Base-by-base conservation (phyloP, 106 monocot genomes). In the Cymbidium sinense region DNA sequence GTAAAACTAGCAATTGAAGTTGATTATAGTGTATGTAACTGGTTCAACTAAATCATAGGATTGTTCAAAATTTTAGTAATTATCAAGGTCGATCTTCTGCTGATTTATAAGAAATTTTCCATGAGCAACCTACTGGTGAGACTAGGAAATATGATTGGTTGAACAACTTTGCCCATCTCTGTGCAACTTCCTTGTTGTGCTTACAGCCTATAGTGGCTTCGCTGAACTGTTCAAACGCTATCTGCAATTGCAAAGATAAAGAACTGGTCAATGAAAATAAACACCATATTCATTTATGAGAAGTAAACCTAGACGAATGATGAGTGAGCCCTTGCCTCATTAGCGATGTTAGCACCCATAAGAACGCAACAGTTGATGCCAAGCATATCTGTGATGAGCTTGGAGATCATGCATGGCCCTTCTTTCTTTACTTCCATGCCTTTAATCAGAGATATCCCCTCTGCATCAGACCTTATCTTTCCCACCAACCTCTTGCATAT, bases 281-380 rank as follows among this genome's bases (percentile, higher is more conserved):
- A 44, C 28, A 54, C 17, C 25, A 64, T 1, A 37, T 41, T 64
- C 29, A 54, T 19, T 6, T 7, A 33, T 21, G 18, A 25, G 4
- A 73, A 73, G 25, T 73, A 31, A 13, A 21, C 1, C 12, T 39
- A 74, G 27, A 39, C 51, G 29, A 50, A 19, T 15, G 50, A 12
- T 71, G 43, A 52, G 70, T 51, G 21, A 62, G 23, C 73, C 18
- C 83, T 73, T 86, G 83, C 96, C 90, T 96, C 96, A 75, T 86
- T 86, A 77, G 96, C 93, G 54, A 96, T 96, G 70, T 93, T 96
- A 58, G 93, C 96, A 29, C 96, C 93, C 93, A 96, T 96, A 7
- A 96, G 93, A 85, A 93, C 95, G 75, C 95, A 91, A 50, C 95
- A 96, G 62, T 87, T 87, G 78, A 93, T 83, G 36, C 87, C 86